Percentiles rank a stretch among this genome's conserved stretches.
Evolutionary conservation across 208 protist species (phyloP).

Genomic region (Naegleria gruberi): DNA sequence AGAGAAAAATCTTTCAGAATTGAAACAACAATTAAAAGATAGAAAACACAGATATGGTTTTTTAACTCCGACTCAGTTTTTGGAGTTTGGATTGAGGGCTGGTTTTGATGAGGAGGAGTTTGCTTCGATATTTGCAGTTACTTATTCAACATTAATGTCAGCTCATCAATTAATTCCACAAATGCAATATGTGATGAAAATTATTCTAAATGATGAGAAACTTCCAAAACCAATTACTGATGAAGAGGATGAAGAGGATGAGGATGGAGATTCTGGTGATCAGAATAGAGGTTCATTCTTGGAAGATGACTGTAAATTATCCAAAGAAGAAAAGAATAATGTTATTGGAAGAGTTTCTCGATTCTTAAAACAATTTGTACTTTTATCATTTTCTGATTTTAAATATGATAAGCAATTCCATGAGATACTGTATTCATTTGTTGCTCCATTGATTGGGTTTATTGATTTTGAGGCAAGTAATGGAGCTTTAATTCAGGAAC

Average conservation of each 20-base stretch:
- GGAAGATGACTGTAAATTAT: neutral
- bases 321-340: neutral
- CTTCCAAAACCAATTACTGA: neutral
- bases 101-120: neutral
- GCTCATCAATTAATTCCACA: neutral
- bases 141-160: neutral
- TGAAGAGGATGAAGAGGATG: neutral
- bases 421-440: neutral
- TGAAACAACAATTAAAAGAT: neutral
- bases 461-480: neutral
- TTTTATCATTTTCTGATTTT: neutral
- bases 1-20: neutral
- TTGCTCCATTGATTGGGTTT: neutral
- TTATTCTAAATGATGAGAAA: neutral
- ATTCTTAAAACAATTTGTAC: neutral
- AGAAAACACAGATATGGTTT: neutral
- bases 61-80: neutral
- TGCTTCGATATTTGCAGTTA: neutral
- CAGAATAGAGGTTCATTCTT: neutral
- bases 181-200: neutral
- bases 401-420: neutral
- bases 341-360: neutral
- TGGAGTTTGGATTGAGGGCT: conserved; percentile 5
- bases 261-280: neutral
- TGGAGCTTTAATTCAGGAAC: neutral